Percentiles rank a stretch among this genome's conserved stretches.
Conservation (phyloP, 1,284 basidiomycete genomes). For the Heliocybe sulcata region DNA sequence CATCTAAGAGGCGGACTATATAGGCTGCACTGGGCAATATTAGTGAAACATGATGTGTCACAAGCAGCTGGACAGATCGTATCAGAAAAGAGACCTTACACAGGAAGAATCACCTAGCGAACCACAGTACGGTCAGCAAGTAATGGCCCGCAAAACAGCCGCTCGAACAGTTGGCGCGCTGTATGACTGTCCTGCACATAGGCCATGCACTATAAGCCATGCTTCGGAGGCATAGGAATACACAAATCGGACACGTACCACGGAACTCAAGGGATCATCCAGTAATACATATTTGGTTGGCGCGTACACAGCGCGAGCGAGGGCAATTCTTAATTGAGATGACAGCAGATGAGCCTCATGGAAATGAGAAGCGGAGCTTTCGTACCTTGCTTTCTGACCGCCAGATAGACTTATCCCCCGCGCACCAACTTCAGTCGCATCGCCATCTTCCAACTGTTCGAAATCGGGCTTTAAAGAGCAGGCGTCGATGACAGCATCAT, state of each 20-base stretch:
- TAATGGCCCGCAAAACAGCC: conserved; percentile 55
- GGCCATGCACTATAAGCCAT: too few relatives aligned
- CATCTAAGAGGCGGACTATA: conserved; percentile 70
- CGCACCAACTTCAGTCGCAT: background rate
- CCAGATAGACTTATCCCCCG: conserved; percentile 38
- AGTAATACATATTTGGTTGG: conserved; percentile 6
- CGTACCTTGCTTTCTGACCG: conserved; percentile 55
- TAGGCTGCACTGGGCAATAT: conserved; percentile 64
- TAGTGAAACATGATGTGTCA: conserved; percentile 72
- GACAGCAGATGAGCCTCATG: too few relatives aligned
- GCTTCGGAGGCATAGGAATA: background rate
- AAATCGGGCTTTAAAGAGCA: conserved; percentile 68
- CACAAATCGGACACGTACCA: background rate
- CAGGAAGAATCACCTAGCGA: conserved; percentile 13
- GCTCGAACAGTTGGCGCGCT: conserved; percentile 58
- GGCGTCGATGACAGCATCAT: conserved; percentile 50
- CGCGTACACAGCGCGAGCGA: conserved; percentile 7
- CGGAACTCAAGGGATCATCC: conserved; percentile 8
- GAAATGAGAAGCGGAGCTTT: too few relatives aligned
- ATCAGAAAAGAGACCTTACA: too few relatives aligned
- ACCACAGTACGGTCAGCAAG: conserved; percentile 65
- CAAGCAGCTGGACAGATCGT: conserved; percentile 37
- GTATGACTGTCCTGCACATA: conserved; percentile 75
- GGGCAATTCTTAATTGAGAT: conserved; percentile 17
- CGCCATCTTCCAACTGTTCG: background rate